phyloP scores from a whole-genome alignment of 352 stramenopile species.

The Plasmopara muralis region DNA sequence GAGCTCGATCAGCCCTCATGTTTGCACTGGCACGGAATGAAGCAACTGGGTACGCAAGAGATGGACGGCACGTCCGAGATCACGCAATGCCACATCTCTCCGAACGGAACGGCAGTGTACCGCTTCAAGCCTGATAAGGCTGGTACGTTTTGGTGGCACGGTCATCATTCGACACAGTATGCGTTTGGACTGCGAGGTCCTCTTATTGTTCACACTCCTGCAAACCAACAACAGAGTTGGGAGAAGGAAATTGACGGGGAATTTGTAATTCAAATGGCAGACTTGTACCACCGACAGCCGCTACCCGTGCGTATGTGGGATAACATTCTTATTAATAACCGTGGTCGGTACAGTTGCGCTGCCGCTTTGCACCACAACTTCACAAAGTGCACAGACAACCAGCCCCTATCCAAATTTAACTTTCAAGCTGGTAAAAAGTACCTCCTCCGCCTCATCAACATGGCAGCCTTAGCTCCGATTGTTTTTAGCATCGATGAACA shows the following conservation, averaged over 20 bases:
- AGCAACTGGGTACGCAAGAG: too few species aligned
- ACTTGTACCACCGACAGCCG: slow-evolving; percentile 25
- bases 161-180: slow-evolving; percentile 26
- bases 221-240: slow-evolving; percentile 10
- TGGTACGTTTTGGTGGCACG: slow-evolving; percentile 37
- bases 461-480: slow-evolving; percentile 27
- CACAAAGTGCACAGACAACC: slow-evolving; percentile 12
- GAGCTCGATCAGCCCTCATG: slow-evolving; percentile 19
- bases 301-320: slow-evolving; percentile 20
- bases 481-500: slow-evolving; percentile 37
- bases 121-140: slow-evolving; percentile 24
- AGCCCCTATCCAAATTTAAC: slow-evolving; percentile 21
- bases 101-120: slow-evolving; percentile 20
- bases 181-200: slow-evolving; percentile 29
- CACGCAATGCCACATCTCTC: slow-evolving; percentile 30
- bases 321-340: slow-evolving; percentile 34
- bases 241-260: slow-evolving; percentile 22
- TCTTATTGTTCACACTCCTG: slow-evolving; percentile 24
- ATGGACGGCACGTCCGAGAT: slow-evolving; percentile 1
- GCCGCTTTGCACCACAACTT: slow-evolving; percentile 13
- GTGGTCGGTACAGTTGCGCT: slow-evolving; percentile 31
- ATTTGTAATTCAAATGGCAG: slow-evolving; percentile 22
- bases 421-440: slow-evolving; percentile 30
- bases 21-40: slow-evolving; percentile 23
- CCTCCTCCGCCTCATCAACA: slow-evolving; percentile 33